A percentile compares a stretch with the other conserved stretches of the same genome.
phyloP scores from a whole-genome alignment of 306 rosid species.

The Vachellia collinsii region DNA sequence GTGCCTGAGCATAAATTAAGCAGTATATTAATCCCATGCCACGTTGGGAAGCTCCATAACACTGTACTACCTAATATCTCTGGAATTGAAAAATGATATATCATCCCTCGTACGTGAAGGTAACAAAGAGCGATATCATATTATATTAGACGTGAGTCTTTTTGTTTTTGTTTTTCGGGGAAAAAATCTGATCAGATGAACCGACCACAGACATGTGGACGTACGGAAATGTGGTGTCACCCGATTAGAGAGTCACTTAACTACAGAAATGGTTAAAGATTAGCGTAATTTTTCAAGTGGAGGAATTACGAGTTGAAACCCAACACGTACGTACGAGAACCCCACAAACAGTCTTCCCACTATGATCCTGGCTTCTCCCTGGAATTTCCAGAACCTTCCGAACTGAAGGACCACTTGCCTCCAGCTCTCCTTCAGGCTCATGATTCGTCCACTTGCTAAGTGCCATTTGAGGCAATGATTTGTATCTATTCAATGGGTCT shows the following conservation, averaged over 20 bases:
- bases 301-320: constrained; percentile 31
- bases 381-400: constrained; percentile 66
- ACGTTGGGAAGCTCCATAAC: neutral
- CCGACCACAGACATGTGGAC: too few relatives aligned
- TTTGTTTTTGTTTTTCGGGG: too few relatives aligned
- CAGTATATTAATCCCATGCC: constrained; percentile 14
- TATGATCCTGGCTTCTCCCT: neutral
- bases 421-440: neutral
- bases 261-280: too few relatives aligned
- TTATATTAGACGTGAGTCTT: too few relatives aligned
- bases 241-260: too few relatives aligned
- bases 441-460: constrained; percentile 20
- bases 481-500: constrained; percentile 36
- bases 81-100: neutral
- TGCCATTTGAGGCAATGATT: constrained; percentile 36
- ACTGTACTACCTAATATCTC: neutral
- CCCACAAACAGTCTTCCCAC: too few relatives aligned
- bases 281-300: neutral
- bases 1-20: neutral
- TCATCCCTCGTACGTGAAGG: neutral
- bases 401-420: constrained; percentile 24
- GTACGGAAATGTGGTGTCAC: too few relatives aligned
- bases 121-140: neutral
- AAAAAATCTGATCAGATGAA: too few relatives aligned
- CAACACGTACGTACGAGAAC: neutral